Evolutionary conservation across 345 rosid species (phyloP), one percentile per base, ranked within the genome.

Genomic region (Gynandropsis gynandra): DNA sequence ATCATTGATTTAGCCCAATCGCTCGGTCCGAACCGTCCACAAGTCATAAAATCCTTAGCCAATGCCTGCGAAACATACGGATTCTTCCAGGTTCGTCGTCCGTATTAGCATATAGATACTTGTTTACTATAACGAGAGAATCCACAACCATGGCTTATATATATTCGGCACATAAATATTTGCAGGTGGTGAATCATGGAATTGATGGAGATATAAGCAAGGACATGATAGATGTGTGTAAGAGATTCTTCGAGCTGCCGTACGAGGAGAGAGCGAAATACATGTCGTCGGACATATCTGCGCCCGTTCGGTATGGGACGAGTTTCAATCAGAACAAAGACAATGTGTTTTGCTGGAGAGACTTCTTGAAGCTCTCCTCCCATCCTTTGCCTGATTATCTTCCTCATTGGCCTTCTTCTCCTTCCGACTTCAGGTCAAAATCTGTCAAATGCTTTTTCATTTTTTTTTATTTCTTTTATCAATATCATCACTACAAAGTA

Each of bases 281-380:
- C 78, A 83, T 89, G 97, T 61, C 90, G 1, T 21, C 84, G 5
- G 83, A 89, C 53, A 78, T 89, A 87, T 32, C 46, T 0, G 69
- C 88, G 15, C 73, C 76, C 9, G 97, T 83, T 20, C 76, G 97
- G 20, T 89, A 75, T 33, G 97, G 97, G 21, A 89, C 97, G 1
- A 89, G 97, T 74, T 83, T 83, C 36, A 89, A 85, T 71, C 97
- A 89, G 61, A 83, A 4, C 64, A 85, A 81, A 52, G 97, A 89
- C 59, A 62, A 64, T 27, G 94, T 89, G 39, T 89, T 83, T 42
- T 81, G 81, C 47, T 89, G 97, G 97, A 79, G 95, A 72, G 97
- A 89, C 54, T 85, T 89, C 72, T 65, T 89, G 64, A 89, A 89
- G 65, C 74, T 89, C 13, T 69, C 43, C 42, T 85, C 87, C 39